These are phyloP conservation scores for Mrakia gelida DNA, from an alignment of 768 basidiomycete species.

Conservation along the genomic window DNA sequence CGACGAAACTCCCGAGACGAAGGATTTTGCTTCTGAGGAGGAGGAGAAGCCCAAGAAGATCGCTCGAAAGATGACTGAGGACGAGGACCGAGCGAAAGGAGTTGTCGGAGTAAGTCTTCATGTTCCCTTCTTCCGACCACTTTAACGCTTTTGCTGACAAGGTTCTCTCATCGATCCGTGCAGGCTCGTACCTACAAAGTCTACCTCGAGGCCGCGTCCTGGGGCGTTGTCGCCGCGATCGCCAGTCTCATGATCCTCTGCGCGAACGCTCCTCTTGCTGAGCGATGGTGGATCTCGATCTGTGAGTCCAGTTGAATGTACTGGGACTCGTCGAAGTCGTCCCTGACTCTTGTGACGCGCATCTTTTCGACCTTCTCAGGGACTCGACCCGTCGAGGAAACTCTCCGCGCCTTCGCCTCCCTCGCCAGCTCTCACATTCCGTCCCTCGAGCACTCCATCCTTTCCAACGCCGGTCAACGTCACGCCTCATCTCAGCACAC, in stretches of 20 bases:
- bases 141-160: background rate
- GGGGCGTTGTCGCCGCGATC: no score
- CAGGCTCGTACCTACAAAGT: no score
- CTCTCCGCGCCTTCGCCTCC: background rate
- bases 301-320: no score
- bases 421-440: background rate
- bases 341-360: no score
- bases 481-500: background rate
- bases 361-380: background rate
- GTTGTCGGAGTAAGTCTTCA: slow-evolving; percentile 49
- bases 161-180: background rate
- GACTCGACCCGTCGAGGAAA: slow-evolving; percentile 2
- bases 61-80: slow-evolving; percentile 55
- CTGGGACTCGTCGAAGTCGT: no score
- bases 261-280: no score
- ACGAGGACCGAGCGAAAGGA: slow-evolving; percentile 73
- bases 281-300: no score
- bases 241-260: no score
- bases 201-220: no score
- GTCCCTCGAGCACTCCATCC: background rate
- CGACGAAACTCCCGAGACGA: background rate
- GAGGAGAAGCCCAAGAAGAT: slow-evolving; percentile 29
- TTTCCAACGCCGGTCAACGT: background rate
- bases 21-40: slow-evolving; percentile 16
- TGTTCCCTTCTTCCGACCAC: background rate